These are phyloP conservation scores for Suhomyces yuchorum DNA, from an alignment of 1,139 yeast genomes.

Conservation along the genomic window DNA sequence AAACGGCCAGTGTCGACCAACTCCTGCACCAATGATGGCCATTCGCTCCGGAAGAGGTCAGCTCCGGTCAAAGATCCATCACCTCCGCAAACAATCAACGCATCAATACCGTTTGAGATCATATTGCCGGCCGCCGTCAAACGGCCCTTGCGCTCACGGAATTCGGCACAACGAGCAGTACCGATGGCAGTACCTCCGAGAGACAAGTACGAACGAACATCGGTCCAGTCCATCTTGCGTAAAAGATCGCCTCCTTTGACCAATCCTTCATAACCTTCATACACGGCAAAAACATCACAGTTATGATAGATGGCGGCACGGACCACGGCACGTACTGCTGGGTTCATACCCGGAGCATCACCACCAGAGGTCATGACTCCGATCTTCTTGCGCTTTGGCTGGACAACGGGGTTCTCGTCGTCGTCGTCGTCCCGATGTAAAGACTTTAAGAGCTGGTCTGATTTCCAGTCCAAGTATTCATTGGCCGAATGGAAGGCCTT, in stretches of 20 bases:
- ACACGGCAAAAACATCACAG: constrained; percentile 71
- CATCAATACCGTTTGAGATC: constrained; percentile 74
- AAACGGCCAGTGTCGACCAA: constrained; percentile 53
- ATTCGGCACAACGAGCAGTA: constrained; percentile 73
- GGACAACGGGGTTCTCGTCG: constrained; percentile 8
- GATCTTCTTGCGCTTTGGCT: constrained; percentile 48
- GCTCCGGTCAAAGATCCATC: constrained; percentile 87
- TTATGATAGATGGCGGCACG: constrained; percentile 71
- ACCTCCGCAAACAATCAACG: constrained; percentile 81
- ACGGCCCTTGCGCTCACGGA: constrained; percentile 69
- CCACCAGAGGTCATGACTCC: constrained; percentile 90
- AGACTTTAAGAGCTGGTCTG: constrained; percentile 21
- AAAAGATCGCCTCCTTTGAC: constrained; percentile 69
- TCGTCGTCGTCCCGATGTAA: constrained; percentile 15
- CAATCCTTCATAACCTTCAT: constrained; percentile 79
- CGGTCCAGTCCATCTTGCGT: constrained; percentile 72
- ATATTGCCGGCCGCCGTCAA: constrained; percentile 66
- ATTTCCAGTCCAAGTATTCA: constrained; percentile 26
- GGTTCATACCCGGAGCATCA: constrained; percentile 87
- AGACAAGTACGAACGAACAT: constrained; percentile 72
- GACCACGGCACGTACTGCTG: constrained; percentile 78
- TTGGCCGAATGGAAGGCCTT: constrained; percentile 32
- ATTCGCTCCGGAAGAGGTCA: constrained; percentile 72
- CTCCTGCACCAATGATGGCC: constrained; percentile 74
- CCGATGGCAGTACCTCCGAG: constrained; percentile 84